A percentile compares a stretch with the other conserved stretches of the same genome.
Conservation (phyloP, 306 rosid genomes). For the Albizia julibrissin region DNA sequence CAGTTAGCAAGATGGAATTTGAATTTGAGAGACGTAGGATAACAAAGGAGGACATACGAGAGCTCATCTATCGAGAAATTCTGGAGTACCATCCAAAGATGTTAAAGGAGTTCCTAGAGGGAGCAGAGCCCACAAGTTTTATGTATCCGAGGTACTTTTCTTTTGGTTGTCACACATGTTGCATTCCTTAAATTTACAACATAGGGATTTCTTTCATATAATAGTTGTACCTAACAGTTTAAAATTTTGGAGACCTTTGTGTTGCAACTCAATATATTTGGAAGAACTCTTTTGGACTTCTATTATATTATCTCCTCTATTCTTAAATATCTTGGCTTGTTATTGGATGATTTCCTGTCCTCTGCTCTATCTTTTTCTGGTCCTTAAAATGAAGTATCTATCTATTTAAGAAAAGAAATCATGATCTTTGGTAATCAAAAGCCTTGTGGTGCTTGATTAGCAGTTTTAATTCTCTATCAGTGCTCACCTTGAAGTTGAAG, state of each 20-base stretch:
- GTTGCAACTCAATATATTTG: neutral
- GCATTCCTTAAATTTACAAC: constrained; percentile 9
- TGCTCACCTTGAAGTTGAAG: neutral
- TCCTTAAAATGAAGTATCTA: neutral
- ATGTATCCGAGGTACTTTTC: constrained; percentile 82
- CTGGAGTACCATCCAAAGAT: constrained; percentile 89
- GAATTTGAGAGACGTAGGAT: constrained; percentile 87
- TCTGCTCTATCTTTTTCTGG: constrained; percentile 1
- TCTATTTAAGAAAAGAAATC: neutral
- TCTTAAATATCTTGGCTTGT: neutral
- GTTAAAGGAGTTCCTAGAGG: constrained; percentile 80
- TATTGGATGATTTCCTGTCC: neutral
- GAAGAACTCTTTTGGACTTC: neutral
- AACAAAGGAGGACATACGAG: constrained; percentile 84
- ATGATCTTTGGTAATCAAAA: neutral
- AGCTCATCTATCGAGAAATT: constrained; percentile 81
- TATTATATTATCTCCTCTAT: neutral
- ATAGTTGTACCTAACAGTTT: constrained; percentile 1
- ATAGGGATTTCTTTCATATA: constrained; percentile 8
- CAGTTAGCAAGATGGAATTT: constrained; percentile 92
- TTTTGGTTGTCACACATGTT: neutral
- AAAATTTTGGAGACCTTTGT: neutral
- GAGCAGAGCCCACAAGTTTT: constrained; percentile 76
- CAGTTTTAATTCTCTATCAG: neutral
- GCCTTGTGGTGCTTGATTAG: neutral